Base-by-base conservation (phyloP, 2,329 filamentous ascomycete species). In the Leptographium radiaticola region DNA sequence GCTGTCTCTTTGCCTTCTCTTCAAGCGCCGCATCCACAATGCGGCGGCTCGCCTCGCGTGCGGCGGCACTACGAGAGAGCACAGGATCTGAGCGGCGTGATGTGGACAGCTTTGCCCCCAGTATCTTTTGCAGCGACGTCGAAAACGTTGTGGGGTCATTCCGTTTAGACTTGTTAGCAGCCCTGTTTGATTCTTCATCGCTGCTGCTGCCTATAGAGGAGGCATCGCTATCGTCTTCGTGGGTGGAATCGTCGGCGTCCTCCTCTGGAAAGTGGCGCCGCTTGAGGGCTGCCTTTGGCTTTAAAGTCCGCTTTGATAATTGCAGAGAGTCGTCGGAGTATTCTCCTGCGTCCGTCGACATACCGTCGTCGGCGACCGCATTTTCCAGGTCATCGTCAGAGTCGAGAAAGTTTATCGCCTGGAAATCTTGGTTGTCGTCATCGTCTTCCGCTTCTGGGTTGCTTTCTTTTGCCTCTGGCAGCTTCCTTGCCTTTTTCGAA, bases 91-190 rank as follows among this genome's bases (percentile, higher is more conserved):
- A 77, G 30, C 90, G 86, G 65, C 89, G 89, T 36, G 86, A 79
- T 9, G 80, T 82, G 2, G 89, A 85, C 11, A 97, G 76, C 70
- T 97, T 97, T 50, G 89, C 91, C 54, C 83, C 83, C 46, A 98
- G 77, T 66, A 98, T 96, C 69, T 93, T 95, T 61, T 87, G 86
- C 63, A 98, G 89, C 51, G 89, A 95, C 1, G 85, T 95, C 30
- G 91, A 88, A 68, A 98, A 97, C 52, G 88, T 89, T 59, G 78
- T 75, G 3, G 93, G 90, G 68, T 98, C 91, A 70, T 95, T 95
- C 65, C 90, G 85, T 71, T 97, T 97, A 15, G 83, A 81, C 63
- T 81, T 86, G 40, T 64, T 64, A 20, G 30, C 52, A 13, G 9
- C 11, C n/a, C 36, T 15, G 31, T 18, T 31, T 33, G 43, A 20